These are phyloP conservation scores for Clonostachys solani DNA, from an alignment of 2,329 filamentous ascomycete genomes.

Conservation along the genomic window DNA sequence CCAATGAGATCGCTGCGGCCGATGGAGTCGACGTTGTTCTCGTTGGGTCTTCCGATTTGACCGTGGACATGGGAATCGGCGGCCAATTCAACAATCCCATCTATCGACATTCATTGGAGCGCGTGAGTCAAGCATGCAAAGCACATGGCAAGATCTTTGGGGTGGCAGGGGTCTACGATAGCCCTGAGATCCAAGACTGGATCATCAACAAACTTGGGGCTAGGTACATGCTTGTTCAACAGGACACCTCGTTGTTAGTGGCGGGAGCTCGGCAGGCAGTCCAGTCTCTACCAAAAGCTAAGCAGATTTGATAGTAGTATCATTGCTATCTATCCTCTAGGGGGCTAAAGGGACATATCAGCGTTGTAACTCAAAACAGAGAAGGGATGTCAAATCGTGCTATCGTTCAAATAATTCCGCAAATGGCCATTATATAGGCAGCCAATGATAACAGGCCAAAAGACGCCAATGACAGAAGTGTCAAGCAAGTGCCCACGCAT, in stretches of 20 bases:
- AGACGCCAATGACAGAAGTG: too few species aligned
- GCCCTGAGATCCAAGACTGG: not conserved
- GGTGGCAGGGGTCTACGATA: conserved; percentile 13
- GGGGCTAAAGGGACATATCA: too few species aligned
- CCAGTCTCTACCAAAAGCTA: too few species aligned
- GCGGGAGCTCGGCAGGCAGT: too few species aligned
- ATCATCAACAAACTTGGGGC: not conserved
- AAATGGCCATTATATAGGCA: too few species aligned
- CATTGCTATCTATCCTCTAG: too few species aligned
- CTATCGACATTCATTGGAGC: conserved; percentile 8
- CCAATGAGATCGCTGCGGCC: conserved; percentile 20
- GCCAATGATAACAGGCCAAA: too few species aligned
- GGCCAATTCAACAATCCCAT: conserved; percentile 10
- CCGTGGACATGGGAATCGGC: conserved; percentile 14
- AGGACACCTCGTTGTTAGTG: not conserved
- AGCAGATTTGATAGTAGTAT: too few species aligned
- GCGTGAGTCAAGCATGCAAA: conserved; percentile 8
- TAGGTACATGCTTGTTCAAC: not conserved
- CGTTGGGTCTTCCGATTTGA: conserved; percentile 22
- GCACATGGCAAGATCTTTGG: conserved; percentile 13
- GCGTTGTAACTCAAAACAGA: too few species aligned
- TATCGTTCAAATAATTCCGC: too few species aligned
- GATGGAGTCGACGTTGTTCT: conserved; percentile 20
- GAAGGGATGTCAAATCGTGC: too few species aligned
- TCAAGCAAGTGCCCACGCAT: too few species aligned